Evolutionary conservation across 208 protist genomes (phyloP).

Genomic region (Phytomonas serpens): DNA sequence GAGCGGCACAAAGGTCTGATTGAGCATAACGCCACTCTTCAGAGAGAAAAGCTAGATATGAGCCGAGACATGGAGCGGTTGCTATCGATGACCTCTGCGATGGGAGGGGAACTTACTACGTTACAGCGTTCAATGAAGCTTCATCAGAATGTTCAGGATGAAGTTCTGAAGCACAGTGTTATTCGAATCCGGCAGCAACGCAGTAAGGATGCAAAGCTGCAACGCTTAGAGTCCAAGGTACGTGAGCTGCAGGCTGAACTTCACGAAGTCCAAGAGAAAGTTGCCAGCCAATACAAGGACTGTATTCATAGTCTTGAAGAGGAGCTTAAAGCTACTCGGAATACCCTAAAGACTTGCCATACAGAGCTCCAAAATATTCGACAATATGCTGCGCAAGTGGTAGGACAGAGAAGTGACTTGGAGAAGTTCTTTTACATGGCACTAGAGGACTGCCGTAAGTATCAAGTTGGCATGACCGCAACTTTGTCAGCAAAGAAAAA

Average conservation of each 20-base stretch:
- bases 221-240: conserved; percentile 44
- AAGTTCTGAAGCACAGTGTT: conserved; percentile 46
- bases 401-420: conserved; percentile 63
- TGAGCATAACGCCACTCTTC: conserved; percentile 31
- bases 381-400: conserved; percentile 34
- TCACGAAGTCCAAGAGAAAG: conserved; percentile 15
- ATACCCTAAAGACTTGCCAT: conserved; percentile 32
- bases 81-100: conserved; percentile 39
- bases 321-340: conserved; percentile 34
- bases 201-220: conserved; percentile 39
- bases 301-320: conserved; percentile 32
- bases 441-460: conserved; percentile 47
- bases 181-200: conserved; percentile 28
- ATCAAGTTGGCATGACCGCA: conserved; percentile 16
- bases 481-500: conserved; percentile 7
- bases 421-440: conserved; percentile 73
- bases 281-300: conserved; percentile 27
- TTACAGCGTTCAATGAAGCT: conserved; percentile 38
- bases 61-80: conserved; percentile 61
- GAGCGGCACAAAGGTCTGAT: conserved; percentile 32
- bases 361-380: conserved; percentile 47
- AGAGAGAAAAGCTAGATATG: conserved; percentile 41
- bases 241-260: conserved; percentile 31
- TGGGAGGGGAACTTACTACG: conserved; percentile 32
- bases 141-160: conserved; percentile 43